Evolutionary conservation across 768 basidiomycete species (phyloP).

Genomic region (Rhizopogon roseolus): DNA sequence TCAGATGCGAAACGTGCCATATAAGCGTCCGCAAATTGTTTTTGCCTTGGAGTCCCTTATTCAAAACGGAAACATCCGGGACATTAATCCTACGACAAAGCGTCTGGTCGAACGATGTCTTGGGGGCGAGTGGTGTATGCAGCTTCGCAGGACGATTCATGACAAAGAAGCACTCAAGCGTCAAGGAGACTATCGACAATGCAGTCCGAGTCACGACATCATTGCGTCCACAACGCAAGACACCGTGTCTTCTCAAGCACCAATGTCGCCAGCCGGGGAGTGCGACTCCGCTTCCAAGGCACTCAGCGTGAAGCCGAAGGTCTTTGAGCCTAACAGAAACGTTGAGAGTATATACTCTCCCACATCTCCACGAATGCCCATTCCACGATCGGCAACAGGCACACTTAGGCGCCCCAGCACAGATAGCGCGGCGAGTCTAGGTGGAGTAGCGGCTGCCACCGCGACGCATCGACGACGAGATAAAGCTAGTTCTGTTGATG

Average conservation of each 20-base stretch:
- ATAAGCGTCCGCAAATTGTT: constrained; percentile 90
- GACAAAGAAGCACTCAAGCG: constrained; percentile 21
- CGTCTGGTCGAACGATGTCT: constrained; percentile 92
- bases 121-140: constrained; percentile 80
- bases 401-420: constrained; percentile 36
- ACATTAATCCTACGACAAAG: constrained; percentile 82
- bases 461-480: constrained; percentile 16
- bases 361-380: constrained; percentile 19
- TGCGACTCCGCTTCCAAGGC: constrained; percentile 13
- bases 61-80: constrained; percentile 69
- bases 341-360: constrained; percentile 48
- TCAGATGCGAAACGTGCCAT: constrained; percentile 77
- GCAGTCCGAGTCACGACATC: constrained; percentile 41
- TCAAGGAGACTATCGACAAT: constrained; percentile 27
- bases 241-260: constrained; percentile 12
- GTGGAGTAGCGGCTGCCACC: constrained; percentile 23
- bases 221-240: constrained; percentile 35
- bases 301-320: constrained; percentile 31
- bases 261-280: constrained; percentile 10
- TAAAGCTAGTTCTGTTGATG: constrained; percentile 23
- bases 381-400: constrained; percentile 31
- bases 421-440: constrained; percentile 29
- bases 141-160: constrained; percentile 43
- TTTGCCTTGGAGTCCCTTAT: constrained; percentile 75
- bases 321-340: constrained; percentile 62